Evolutionary conservation across 768 basidiomycete genomes (phyloP).

Genomic region (Naganishia friedmannii): DNA sequence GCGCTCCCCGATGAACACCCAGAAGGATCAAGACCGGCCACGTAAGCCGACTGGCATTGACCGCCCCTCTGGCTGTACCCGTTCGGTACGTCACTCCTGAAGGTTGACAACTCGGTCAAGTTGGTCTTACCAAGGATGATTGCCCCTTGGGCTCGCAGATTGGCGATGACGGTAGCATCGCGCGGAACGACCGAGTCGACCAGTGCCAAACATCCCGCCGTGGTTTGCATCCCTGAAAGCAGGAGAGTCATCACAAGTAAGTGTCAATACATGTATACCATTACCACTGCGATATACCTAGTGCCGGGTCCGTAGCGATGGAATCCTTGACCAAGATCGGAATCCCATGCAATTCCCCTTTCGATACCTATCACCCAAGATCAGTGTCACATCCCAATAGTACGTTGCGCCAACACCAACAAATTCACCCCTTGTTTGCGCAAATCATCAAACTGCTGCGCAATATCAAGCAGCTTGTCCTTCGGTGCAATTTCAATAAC

Average conservation of each 20-base stretch:
- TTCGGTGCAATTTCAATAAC: conserved; percentile 40
- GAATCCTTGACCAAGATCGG: conserved; percentile 22
- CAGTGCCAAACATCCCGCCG: no score
- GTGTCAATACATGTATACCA: background rate
- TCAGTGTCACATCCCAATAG: background rate
- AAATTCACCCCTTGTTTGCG: conserved; percentile 19
- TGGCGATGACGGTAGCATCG: conserved; percentile 26
- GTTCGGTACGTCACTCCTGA: background rate
- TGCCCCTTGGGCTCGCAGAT: conserved; percentile 25
- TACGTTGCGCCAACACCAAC: background rate
- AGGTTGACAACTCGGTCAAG: background rate
- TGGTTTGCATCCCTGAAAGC: background rate
- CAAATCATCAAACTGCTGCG: conserved; percentile 37
- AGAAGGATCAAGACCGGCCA: background rate
- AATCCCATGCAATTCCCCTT: conserved; percentile 7
- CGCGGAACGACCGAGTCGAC: conserved; percentile 4
- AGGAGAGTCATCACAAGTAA: background rate
- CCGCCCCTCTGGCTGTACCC: background rate
- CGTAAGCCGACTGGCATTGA: conserved; percentile 12
- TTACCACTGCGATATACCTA: background rate
- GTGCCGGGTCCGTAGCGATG: conserved; percentile 7
- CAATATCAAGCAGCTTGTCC: conserved; percentile 36
- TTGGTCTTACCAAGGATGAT: conserved; percentile 32
- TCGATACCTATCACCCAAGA: background rate
- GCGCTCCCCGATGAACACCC: background rate